Evolutionary conservation across 169 alveolate genomes (phyloP).

Genomic region (Amoebophrya sp.): DNA sequence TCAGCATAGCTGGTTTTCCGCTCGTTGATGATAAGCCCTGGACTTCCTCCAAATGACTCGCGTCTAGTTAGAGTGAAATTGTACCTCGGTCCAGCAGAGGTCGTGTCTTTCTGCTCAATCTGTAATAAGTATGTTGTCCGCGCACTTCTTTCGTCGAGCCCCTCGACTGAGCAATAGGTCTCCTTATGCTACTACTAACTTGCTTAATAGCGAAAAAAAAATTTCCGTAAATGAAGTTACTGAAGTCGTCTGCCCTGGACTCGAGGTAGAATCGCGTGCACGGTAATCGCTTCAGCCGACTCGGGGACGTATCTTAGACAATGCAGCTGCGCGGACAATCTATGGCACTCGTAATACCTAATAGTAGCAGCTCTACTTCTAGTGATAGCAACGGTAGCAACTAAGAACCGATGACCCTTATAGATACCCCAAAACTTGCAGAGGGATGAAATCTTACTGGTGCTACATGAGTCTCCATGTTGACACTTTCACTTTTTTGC

Average conservation of each 20-base stretch:
- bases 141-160: background rate
- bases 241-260: background rate
- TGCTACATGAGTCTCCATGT: background rate
- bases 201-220: background rate
- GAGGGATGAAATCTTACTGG: too few relatives aligned
- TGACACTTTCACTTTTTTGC: too few relatives aligned
- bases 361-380: too few relatives aligned
- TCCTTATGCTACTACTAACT: background rate
- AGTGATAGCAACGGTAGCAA: too few relatives aligned
- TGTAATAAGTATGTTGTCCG: background rate
- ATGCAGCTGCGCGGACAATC: background rate
- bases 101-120: background rate
- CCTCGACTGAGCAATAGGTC: background rate
- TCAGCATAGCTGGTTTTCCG: too few relatives aligned
- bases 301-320: background rate
- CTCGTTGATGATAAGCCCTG: too few relatives aligned
- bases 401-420: too few relatives aligned
- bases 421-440: too few relatives aligned
- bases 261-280: background rate
- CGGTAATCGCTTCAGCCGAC: background rate
- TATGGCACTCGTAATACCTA: background rate
- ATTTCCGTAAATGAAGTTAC: background rate
- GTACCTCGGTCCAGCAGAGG: background rate
- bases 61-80: too few relatives aligned
- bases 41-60: too few relatives aligned